A percentile compares a stretch with the other conserved stretches of the same genome.
Conservation (phyloP, 495 filamentous ascomycete species). For the Usnea hakonensis region DNA sequence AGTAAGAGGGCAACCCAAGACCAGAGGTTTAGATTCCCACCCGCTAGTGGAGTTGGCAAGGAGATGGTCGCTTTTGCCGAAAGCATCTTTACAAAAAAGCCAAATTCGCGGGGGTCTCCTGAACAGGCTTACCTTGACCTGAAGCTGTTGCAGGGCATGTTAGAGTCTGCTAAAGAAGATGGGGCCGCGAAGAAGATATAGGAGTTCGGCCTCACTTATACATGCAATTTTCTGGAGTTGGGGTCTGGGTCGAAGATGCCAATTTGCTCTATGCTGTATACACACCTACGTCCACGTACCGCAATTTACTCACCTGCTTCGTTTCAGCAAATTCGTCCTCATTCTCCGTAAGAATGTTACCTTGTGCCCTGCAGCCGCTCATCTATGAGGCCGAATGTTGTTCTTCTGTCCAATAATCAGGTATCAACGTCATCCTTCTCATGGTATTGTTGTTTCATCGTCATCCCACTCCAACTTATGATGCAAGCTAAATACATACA, state of each 20-base stretch:
- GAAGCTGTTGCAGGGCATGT: slow-evolving; percentile 15
- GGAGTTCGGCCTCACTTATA: background rate
- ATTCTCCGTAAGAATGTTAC: no score
- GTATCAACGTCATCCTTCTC: no score
- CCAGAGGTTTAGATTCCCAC: background rate
- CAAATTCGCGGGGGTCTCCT: slow-evolving; percentile 8
- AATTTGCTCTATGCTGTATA: background rate
- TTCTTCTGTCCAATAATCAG: no score
- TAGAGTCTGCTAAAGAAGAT: slow-evolving; percentile 16
- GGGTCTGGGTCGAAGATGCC: background rate
- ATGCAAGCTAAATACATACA: no score
- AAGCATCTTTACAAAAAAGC: slow-evolving; percentile 5
- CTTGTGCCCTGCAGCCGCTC: no score
- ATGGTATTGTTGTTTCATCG: no score
- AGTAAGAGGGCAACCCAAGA: background rate
- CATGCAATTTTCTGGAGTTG: background rate
- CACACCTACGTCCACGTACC: background rate
- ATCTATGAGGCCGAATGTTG: no score
- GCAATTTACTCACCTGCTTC: background rate
- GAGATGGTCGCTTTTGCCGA: slow-evolving; percentile 18
- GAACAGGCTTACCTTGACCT: slow-evolving; percentile 17
- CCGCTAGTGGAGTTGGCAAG: slow-evolving; percentile 1
- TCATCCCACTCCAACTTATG: no score
- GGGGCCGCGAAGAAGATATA: slow-evolving; percentile 10
- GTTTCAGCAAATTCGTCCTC: no score